phyloP scores from a whole-genome alignment of 306 rosid species.

The Citrullus mucosospermus region DNA sequence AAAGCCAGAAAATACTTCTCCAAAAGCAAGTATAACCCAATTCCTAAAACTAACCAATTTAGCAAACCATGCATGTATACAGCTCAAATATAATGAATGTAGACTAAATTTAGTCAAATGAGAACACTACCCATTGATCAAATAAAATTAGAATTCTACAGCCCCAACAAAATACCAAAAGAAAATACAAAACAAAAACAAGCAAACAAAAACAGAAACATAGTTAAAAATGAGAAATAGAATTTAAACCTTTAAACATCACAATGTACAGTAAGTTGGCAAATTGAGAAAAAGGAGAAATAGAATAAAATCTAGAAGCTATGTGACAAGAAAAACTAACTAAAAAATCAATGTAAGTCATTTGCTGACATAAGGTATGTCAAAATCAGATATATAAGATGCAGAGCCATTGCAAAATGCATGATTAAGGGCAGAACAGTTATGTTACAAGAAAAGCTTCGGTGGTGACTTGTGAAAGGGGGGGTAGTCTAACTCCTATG shows the following conservation, averaged over 20 bases:
- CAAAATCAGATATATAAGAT: not conserved
- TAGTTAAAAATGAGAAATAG: not conserved
- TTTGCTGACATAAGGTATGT: not conserved
- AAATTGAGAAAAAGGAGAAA: not conserved
- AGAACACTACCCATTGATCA: not conserved
- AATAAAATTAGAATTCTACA: not conserved
- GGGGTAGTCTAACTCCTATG: not conserved
- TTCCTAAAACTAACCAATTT: not conserved
- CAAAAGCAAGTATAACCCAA: not conserved
- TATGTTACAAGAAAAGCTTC: not conserved
- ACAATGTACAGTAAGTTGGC: not conserved
- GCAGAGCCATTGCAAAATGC: not conserved
- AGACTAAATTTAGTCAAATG: not conserved
- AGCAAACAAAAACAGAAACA: not conserved
- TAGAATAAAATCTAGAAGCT: not conserved
- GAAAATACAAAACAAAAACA: not conserved
- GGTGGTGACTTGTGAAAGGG: not conserved
- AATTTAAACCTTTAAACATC: not conserved
- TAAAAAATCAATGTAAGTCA: not conserved
- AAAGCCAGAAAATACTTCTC: not conserved
- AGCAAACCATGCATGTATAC: not conserved
- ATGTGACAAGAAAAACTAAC: not conserved
- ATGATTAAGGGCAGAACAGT: not conserved
- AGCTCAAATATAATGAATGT: not conserved
- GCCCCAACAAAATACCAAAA: not conserved